Evolutionary conservation across 2,329 filamentous ascomycete genomes (phyloP).

Genomic region (Cladophialophora exuberans): DNA sequence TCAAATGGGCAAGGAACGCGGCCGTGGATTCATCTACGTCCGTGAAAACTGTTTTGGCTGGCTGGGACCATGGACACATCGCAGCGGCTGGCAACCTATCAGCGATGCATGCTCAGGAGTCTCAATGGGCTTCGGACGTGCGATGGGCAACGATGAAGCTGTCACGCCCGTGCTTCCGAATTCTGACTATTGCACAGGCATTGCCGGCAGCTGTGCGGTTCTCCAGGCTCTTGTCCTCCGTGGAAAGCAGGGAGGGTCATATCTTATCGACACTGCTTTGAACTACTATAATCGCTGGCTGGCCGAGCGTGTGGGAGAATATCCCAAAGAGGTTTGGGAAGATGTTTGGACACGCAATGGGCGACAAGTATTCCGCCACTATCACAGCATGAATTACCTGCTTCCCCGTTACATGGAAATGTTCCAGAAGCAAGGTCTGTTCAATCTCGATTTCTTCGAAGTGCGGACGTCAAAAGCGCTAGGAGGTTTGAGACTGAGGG

Average conservation of each 20-base stretch:
- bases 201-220: constrained; percentile 69
- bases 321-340: constrained; percentile 50
- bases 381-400: constrained; percentile 51
- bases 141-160: constrained; percentile 39
- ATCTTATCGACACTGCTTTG: constrained; percentile 7
- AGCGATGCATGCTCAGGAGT: constrained; percentile 46
- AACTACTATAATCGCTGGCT: constrained; percentile 49
- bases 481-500: constrained; percentile 42
- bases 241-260: constrained; percentile 54
- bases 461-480: constrained; percentile 37
- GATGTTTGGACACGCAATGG: constrained; percentile 51
- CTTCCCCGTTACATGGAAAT: constrained; percentile 46
- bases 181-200: constrained; percentile 69
- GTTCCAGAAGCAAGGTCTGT: constrained; percentile 43
- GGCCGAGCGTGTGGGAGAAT: constrained; percentile 41
- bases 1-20: constrained; percentile 43
- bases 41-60: constrained; percentile 56
- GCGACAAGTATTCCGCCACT: constrained; percentile 53
- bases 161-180: constrained; percentile 55
- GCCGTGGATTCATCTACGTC: constrained; percentile 51
- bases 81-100: constrained; percentile 57
- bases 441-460: constrained; percentile 55
- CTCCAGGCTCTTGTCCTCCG: constrained; percentile 65
- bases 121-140: constrained; percentile 41
- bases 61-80: constrained; percentile 48